phyloP scores from a whole-genome alignment of 208 protist genomes.

The Spongospora subterranea region DNA sequence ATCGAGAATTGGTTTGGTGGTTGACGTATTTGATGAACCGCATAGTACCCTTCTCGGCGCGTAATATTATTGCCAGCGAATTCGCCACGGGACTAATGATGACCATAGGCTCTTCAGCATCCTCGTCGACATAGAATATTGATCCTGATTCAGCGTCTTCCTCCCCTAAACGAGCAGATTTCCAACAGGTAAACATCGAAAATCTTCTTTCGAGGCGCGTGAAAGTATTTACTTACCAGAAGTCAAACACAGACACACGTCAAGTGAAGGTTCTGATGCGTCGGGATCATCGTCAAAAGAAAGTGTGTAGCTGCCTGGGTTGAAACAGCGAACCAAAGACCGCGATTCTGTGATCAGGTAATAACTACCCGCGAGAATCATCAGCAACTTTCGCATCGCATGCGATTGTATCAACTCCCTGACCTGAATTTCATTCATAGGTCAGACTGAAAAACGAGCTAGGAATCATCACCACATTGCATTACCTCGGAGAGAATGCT shows the following conservation, averaged over 20 bases:
- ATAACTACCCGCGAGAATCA: not conserved
- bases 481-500: too few species aligned
- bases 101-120: not conserved
- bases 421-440: not conserved
- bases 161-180: not conserved
- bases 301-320: not conserved
- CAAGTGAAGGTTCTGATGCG: not conserved
- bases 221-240: too few species aligned
- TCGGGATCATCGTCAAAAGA: slow-evolving; percentile 25
- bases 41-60: slow-evolving; percentile 10
- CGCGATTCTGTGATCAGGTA: not conserved
- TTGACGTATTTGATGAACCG: slow-evolving; percentile 50
- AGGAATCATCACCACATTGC: too few species aligned
- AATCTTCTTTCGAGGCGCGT: too few species aligned
- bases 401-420: not conserved
- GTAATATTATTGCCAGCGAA: not conserved
- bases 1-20: not conserved
- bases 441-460: slow-evolving; percentile 10
- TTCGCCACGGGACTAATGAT: not conserved
- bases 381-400: slow-evolving; percentile 22
- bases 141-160: slow-evolving; percentile 25
- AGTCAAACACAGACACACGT: not conserved
- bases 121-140: slow-evolving; percentile 26
- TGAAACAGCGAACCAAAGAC: not conserved
- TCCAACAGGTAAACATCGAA: too few species aligned